A percentile compares a stretch with the other conserved stretches of the same genome.
Evolutionary conservation across 768 basidiomycete genomes (phyloP).

Genomic region (Phaeotremella fagi): DNA sequence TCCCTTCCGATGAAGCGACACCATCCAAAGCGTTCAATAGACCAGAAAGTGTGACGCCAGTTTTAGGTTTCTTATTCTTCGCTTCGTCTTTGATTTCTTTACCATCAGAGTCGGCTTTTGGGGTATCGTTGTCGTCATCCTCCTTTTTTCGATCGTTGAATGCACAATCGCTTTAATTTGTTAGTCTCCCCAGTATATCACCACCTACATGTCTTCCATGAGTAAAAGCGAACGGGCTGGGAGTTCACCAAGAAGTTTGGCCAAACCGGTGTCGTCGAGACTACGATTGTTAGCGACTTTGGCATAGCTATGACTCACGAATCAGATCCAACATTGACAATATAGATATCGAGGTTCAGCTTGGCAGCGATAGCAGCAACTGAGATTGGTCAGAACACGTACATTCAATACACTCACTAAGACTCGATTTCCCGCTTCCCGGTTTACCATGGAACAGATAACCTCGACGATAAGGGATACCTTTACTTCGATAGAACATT

Average conservation of each 20-base stretch:
- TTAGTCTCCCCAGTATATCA: not conserved
- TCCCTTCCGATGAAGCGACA: slow-evolving; percentile 16
- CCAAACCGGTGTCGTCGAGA: too few relatives aligned
- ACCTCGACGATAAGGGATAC: slow-evolving; percentile 26
- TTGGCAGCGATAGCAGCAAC: slow-evolving; percentile 76
- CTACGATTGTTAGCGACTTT: too few relatives aligned
- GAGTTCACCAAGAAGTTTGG: not conserved
- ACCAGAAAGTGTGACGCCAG: slow-evolving; percentile 24
- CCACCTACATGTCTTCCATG: slow-evolving; percentile 13
- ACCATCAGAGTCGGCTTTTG: not conserved
- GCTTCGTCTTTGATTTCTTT: not conserved
- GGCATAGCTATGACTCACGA: slow-evolving; percentile 6
- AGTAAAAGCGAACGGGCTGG: slow-evolving; percentile 5
- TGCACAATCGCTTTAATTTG: slow-evolving; percentile 12
- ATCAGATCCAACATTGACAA: slow-evolving; percentile 52
- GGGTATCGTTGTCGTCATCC: not conserved
- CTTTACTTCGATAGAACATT: slow-evolving; percentile 18
- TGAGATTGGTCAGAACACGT: too few relatives aligned
- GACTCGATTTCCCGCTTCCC: slow-evolving; percentile 9
- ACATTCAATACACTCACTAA: slow-evolving; percentile 8
- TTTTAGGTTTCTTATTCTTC: not conserved
- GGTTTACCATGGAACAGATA: too few relatives aligned
- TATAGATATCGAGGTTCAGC: slow-evolving; percentile 83
- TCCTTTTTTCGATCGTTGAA: slow-evolving; percentile 3
- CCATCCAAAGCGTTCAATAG: slow-evolving; percentile 32